Conservation (phyloP, 495 filamentous ascomycete species). For the Amphirosellinia nigrospora region DNA sequence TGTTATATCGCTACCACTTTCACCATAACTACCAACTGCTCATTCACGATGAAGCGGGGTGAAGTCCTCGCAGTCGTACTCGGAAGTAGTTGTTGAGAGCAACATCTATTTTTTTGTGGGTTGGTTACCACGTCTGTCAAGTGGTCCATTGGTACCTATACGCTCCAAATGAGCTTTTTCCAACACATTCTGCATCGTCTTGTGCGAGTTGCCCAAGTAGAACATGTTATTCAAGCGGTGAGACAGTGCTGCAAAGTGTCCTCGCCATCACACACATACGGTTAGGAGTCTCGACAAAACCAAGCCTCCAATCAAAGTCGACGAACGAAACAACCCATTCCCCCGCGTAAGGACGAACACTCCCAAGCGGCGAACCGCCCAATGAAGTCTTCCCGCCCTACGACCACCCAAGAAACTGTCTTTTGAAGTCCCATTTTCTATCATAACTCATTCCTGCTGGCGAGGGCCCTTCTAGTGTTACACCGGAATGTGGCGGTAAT, state of each 20-base stretch:
- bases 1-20: not conserved
- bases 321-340: constrained; percentile 20
- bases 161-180: constrained; percentile 1
- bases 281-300: not conserved
- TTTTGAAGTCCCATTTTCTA: constrained; percentile 19
- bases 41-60: constrained; percentile 8
- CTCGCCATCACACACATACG: not conserved
- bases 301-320: constrained; percentile 1
- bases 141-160: not conserved
- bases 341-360: constrained; percentile 11
- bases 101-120: not conserved
- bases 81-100: not conserved
- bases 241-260: constrained; percentile 9
- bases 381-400: not conserved
- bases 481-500: constrained; percentile 34
- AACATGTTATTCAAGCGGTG: constrained; percentile 8
- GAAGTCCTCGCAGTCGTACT: constrained; percentile 4
- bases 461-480: constrained; percentile 34
- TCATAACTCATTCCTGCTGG: constrained; percentile 33
- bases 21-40: not conserved
- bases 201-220: not conserved
- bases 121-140: constrained; percentile 5
- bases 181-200: not conserved
- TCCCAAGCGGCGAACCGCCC: constrained; percentile 13
- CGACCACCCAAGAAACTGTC: constrained; percentile 20